Evolutionary conservation across 2,329 filamentous ascomycete genomes (phyloP), one percentile per base, ranked within the genome.

Genomic region (Alternaria arbusti): DNA sequence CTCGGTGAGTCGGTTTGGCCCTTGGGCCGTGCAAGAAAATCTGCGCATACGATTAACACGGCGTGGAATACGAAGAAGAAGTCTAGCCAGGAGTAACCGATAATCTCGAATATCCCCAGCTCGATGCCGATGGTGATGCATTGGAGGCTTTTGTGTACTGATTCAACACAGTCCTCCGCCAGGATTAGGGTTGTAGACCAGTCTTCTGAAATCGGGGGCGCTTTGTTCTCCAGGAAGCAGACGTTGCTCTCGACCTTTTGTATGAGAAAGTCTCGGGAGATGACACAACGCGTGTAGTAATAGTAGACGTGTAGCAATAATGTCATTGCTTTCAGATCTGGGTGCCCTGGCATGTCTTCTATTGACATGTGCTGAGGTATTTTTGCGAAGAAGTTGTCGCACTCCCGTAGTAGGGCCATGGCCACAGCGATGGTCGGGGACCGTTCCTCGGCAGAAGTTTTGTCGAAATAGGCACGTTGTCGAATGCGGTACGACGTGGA

Each of bases 161-260:
- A 74, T 25, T 72, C 67, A 9, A 76, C 69, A 57, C 74, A 76
- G 26, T 74, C 71, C 51, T 75, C 72, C 32, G 67, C 67, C n/a
- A 76, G 52, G 10, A 50, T 28, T 6, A 73, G 54, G 26, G 57
- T 67, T 25, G 59, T 69, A 23, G 43, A 52, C 55, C 66, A 67
- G 47, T 72, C 61, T 13, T 67, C 64, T 5, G 68, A 61, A 30
- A 51, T n/a, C 3, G 60, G 57, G 6, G 50, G 30, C 5, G 54
- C 9, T 13, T 62, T 64, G 7, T 59, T 57, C 54, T 73, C 71
- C 12, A 73, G 50, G 12, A 59, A 59, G 22, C 57, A 57, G 5
- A 74, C 63, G 26, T 64, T 65, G n/a, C 65, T 64, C 36, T 74
- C 71, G 3, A 73, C 65, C 26, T 73, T 74, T n/a, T 68, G 67